A percentile compares a stretch with the other conserved stretches of the same genome.
These are phyloP conservation scores for Apiosordaria backusii DNA, from an alignment of 495 filamentous ascomycete species.

Conservation along the genomic window DNA sequence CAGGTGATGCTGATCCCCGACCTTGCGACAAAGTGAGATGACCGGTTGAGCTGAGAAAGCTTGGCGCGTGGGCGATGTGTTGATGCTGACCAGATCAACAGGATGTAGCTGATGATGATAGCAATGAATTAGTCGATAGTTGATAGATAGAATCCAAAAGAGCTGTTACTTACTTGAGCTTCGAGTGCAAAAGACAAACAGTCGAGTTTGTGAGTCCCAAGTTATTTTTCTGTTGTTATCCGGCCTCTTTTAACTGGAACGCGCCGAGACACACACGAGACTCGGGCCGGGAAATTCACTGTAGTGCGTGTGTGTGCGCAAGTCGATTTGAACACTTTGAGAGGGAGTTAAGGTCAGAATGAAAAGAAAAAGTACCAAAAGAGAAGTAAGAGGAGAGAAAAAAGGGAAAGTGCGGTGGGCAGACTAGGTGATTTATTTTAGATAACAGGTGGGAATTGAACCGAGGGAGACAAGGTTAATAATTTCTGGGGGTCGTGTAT, in stretches of 20 bases:
- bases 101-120: neutral
- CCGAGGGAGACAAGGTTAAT: slow-evolving; percentile 16
- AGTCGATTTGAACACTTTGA: neutral
- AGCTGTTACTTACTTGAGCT: neutral
- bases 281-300: neutral
- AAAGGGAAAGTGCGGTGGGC: slow-evolving; percentile 14
- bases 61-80: neutral
- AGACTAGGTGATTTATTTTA: slow-evolving; percentile 7
- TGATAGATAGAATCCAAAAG: neutral
- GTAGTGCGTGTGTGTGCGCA: neutral
- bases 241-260: neutral
- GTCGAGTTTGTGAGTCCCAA: neutral
- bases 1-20: neutral
- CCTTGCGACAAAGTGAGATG: neutral
- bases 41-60: neutral
- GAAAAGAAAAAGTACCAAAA: neutral
- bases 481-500: neutral
- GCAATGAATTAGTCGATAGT: neutral
- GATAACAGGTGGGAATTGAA: slow-evolving; percentile 17
- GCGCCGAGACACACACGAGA: neutral
- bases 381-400: slow-evolving; percentile 7
- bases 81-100: neutral
- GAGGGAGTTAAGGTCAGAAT: neutral
- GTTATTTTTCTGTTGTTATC: neutral
- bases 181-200: neutral